phyloP scores from a whole-genome alignment of 768 basidiomycete genomes.

The Boletus eberwhitei region DNA sequence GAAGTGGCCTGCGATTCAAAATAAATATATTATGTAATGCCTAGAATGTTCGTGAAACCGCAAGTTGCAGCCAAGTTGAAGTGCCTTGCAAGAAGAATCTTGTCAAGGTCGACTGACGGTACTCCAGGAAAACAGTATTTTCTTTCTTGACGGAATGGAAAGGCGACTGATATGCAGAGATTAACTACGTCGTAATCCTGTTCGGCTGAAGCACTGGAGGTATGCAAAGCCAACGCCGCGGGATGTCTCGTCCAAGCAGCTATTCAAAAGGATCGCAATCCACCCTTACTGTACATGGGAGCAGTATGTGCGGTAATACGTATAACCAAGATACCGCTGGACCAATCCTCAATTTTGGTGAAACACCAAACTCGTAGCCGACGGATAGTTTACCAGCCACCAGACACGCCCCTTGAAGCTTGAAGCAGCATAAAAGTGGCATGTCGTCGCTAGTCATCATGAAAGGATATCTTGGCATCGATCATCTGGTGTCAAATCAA shows the following conservation, averaged over 20 bases:
- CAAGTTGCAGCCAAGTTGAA: too few species aligned
- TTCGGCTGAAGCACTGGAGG: too few species aligned
- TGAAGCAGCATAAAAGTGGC: constrained; percentile 9
- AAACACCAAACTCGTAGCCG: constrained; percentile 5
- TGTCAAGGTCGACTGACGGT: not conserved
- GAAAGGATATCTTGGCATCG: constrained; percentile 2
- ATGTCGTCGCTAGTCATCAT: not conserved
- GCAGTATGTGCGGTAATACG: not conserved
- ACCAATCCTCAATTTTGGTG: not conserved
- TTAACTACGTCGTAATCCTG: not conserved
- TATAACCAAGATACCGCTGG: not conserved
- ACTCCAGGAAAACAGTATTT: not conserved
- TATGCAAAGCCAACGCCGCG: not conserved
- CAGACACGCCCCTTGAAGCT: constrained; percentile 10
- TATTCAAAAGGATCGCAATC: not conserved
- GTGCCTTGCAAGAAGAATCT: not conserved
- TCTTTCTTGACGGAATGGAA: not conserved
- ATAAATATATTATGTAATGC: constrained; percentile 15
- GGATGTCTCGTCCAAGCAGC: not conserved
- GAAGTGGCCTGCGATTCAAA: not conserved
- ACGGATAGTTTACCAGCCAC: constrained; percentile 4
- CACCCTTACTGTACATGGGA: not conserved
- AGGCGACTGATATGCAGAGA: not conserved
- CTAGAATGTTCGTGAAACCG: constrained; percentile 13
- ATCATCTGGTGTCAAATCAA: constrained; percentile 8